Percentiles rank a stretch among this genome's conserved stretches.
phyloP scores from a whole-genome alignment of 768 basidiomycete species.

The Tylopilus rubrobrunneus region DNA sequence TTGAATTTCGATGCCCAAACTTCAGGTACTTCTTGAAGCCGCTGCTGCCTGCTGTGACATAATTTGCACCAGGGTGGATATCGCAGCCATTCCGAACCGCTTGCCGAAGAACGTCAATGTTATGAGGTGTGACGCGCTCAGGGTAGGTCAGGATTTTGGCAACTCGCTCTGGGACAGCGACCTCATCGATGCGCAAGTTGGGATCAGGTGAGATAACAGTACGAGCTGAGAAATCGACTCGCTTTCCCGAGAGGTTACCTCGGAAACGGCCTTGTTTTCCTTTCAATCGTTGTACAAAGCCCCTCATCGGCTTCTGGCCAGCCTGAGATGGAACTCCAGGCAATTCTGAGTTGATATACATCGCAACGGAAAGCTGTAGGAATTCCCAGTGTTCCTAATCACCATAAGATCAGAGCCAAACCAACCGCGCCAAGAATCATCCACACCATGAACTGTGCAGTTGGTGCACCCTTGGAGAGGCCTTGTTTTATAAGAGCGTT shows the following conservation, averaged over 20 bases:
- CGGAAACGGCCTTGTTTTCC: slow-evolving; percentile 99
- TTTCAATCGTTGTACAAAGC: slow-evolving; percentile 96
- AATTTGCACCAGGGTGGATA: slow-evolving; percentile 93
- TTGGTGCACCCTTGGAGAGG: slow-evolving; percentile 82
- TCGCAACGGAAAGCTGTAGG: slow-evolving; percentile 87
- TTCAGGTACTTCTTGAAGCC: slow-evolving; percentile 84
- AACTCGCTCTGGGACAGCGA: slow-evolving; percentile 94
- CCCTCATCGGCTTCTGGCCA: slow-evolving; percentile 92
- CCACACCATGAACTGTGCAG: slow-evolving; percentile 80
- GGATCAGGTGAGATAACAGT: slow-evolving; percentile 99
- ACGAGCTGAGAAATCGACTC: slow-evolving; percentile 96
- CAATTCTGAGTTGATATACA: slow-evolving; percentile 97
- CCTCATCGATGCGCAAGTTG: slow-evolving; percentile 97
- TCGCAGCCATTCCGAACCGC: slow-evolving; percentile 89
- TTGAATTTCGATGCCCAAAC: slow-evolving; percentile 75
- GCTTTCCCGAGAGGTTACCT: slow-evolving; percentile 97
- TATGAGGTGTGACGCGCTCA: slow-evolving; percentile 89
- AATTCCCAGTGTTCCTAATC: slow-evolving; percentile 97
- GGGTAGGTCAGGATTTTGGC: slow-evolving; percentile 96
- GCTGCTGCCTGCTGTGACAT: slow-evolving; percentile 75
- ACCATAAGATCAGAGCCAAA: not conserved
- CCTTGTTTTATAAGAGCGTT: slow-evolving; percentile 92
- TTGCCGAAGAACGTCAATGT: slow-evolving; percentile 69
- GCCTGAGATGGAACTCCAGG: slow-evolving; percentile 87
- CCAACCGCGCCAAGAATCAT: not conserved